Evolutionary conservation across 1,284 basidiomycete genomes (phyloP).

Genomic region (Cutaneotrichosporon cutaneum): DNA sequence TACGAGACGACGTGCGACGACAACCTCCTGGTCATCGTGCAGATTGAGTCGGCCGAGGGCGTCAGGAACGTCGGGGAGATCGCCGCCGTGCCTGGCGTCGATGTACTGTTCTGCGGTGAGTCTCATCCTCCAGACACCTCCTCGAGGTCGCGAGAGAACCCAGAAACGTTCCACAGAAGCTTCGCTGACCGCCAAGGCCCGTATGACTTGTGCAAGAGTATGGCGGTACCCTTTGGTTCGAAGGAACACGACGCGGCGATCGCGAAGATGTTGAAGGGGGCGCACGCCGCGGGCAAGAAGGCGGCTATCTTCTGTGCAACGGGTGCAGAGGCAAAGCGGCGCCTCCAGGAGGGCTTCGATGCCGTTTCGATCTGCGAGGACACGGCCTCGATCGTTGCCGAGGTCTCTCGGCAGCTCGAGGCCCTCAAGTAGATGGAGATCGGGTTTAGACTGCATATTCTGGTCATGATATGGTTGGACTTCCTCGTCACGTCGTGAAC

Average conservation of each 20-base stretch:
- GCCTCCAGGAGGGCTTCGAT: constrained; percentile 37
- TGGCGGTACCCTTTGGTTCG: constrained; percentile 34
- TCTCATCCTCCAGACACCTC: not conserved
- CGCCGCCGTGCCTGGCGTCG: constrained; percentile 40
- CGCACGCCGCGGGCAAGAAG: constrained; percentile 38
- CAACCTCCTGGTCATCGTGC: constrained; percentile 40
- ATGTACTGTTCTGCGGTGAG: constrained; percentile 17
- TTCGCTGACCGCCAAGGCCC: constrained; percentile 46
- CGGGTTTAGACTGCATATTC: constrained; percentile 1
- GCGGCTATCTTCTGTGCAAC: constrained; percentile 39
- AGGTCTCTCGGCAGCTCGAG: constrained; percentile 16
- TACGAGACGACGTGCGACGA: constrained; percentile 40
- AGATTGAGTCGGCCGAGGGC: constrained; percentile 45
- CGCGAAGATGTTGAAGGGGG: constrained; percentile 35
- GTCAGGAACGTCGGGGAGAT: constrained; percentile 46
- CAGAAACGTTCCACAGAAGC: not conserved
- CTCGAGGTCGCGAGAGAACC: too few species aligned
- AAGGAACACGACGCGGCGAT: constrained; percentile 36
- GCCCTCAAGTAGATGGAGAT: not conserved
- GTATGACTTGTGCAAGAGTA: constrained; percentile 40
- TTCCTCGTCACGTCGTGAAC: not conserved
- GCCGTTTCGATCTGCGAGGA: constrained; percentile 41
- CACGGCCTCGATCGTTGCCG: constrained; percentile 16
- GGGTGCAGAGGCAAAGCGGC: constrained; percentile 29
- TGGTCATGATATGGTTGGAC: not conserved